Base-by-base conservation (phyloP, 805 yeast species). In the Myxozyma geophila region DNA sequence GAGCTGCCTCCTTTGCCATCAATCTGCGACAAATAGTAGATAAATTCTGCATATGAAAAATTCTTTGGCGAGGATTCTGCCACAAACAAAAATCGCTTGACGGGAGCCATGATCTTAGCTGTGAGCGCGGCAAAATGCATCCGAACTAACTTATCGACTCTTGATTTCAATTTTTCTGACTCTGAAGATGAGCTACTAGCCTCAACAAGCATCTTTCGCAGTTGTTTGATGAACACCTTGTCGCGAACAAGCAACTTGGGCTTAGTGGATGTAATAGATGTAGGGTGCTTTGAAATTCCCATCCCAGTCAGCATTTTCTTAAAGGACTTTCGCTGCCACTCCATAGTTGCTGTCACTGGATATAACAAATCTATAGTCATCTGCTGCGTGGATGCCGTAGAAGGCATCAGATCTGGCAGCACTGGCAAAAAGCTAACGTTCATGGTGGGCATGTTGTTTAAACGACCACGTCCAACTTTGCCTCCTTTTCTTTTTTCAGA, bases 71-170 rank as follows among this genome's bases (percentile, higher is more conserved):
- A 54, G n/a, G 40, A 44, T 54, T 58, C 60, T n/a, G 66, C 58
- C 9, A 64, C 68, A 37, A 50, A 64, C 37, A 64, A 39, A 46
- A 43, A 66, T 49, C 67, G 61, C 52, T 56, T 58, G 4, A 66
- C 54, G 1, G 69, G 69, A 7, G 67, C 62, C 53, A 66, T 47
- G 2, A 66, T 59, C 50, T 52, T 58, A 15, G 62, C 68, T n/a
- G 69, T 66, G 41, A 66, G 51, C n/a, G 52, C 54, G n/a, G 67
- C 65, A 51, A 66, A 66, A 35, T 66, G 48, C 58, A 64, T 4
- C 21, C 69, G 67, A 21, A 66, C 57, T 21, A 37, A 35, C 58
- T 53, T 59, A 46, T 66, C 69, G 10, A 62, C 35, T 28, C 35
- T 39, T 2, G 17, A 21, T 19, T 23, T 40, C 8, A 47, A 5